Evolutionary conservation across 208 protist genomes (phyloP).

Genomic region (Leishmania turanica): DNA sequence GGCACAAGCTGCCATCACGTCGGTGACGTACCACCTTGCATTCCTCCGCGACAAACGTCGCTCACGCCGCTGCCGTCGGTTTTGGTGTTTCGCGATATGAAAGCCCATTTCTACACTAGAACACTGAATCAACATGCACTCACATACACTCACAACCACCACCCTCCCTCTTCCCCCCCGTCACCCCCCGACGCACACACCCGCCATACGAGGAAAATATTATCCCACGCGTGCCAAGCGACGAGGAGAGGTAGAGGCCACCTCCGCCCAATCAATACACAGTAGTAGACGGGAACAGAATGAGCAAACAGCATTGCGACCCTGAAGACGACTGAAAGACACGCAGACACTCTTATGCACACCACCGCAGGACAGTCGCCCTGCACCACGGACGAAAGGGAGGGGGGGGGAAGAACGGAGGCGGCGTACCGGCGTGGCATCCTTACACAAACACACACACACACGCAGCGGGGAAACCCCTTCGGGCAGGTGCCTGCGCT

Average conservation of each 20-base stretch:
- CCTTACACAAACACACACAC: neutral
- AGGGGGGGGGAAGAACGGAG: no score
- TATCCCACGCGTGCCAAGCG: neutral
- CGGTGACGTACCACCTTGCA: neutral
- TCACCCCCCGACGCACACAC: neutral
- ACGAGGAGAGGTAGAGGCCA: neutral
- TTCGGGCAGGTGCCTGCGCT: neutral
- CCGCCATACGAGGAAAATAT: neutral
- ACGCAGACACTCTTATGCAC: no score
- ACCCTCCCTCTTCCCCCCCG: neutral
- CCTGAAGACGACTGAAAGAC: neutral
- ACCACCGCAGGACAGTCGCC: no score
- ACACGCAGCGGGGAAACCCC: neutral
- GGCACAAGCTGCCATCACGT: neutral
- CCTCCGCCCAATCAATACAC: neutral
- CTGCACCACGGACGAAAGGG: no score
- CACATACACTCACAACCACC: neutral
- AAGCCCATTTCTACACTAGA: conserved; percentile 1
- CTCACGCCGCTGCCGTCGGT: neutral
- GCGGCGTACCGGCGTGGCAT: no score
- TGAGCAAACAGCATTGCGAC: neutral
- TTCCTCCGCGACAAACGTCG: neutral
- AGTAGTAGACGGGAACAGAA: neutral
- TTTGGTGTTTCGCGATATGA: neutral
- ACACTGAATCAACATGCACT: neutral